A percentile compares a stretch with the other conserved stretches of the same genome.
Evolutionary conservation across 2,329 filamentous ascomycete species (phyloP).

Genomic region (Aspergillus sp.): DNA sequence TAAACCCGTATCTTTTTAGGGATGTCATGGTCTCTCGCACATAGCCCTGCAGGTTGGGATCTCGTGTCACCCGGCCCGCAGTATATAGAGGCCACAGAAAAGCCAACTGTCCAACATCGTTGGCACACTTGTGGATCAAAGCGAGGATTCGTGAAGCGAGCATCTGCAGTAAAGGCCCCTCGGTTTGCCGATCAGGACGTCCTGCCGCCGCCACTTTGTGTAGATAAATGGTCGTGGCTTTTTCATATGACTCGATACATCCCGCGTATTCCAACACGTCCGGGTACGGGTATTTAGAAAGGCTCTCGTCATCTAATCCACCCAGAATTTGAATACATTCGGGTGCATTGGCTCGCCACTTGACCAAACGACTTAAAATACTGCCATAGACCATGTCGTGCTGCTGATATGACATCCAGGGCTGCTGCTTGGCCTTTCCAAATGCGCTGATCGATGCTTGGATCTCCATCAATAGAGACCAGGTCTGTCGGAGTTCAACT

Average conservation of each 20-base stretch:
- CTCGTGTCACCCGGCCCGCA: constrained; percentile 27
- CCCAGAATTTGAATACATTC: constrained; percentile 21
- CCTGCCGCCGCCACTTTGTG: constrained; percentile 27
- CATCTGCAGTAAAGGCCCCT: constrained; percentile 21
- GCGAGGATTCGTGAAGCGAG: constrained; percentile 25
- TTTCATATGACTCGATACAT: constrained; percentile 33
- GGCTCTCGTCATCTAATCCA: constrained; percentile 22
- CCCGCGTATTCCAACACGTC: constrained; percentile 31
- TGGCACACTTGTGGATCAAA: constrained; percentile 25
- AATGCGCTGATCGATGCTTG: constrained; percentile 27
- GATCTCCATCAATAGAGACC: constrained; percentile 31
- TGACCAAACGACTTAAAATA: constrained; percentile 20
- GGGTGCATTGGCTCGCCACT: constrained; percentile 26
- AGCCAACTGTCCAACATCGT: constrained; percentile 29
- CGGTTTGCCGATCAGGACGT: constrained; percentile 21
- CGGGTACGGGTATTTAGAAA: constrained; percentile 21
- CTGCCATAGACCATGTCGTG: constrained; percentile 26
- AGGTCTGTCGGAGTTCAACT: constrained; percentile 23
- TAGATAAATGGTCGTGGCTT: constrained; percentile 30
- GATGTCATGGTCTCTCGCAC: constrained; percentile 26
- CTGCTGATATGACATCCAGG: constrained; percentile 21
- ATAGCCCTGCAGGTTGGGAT: constrained; percentile 22
- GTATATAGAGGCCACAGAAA: constrained; percentile 30
- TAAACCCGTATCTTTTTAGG: constrained; percentile 24
- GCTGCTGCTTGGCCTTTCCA: constrained; percentile 25